A percentile compares a stretch with the other conserved stretches of the same genome.
phyloP scores from a whole-genome alignment of 805 yeast species.

The Yamadazyma takamatsuzukensis region DNA sequence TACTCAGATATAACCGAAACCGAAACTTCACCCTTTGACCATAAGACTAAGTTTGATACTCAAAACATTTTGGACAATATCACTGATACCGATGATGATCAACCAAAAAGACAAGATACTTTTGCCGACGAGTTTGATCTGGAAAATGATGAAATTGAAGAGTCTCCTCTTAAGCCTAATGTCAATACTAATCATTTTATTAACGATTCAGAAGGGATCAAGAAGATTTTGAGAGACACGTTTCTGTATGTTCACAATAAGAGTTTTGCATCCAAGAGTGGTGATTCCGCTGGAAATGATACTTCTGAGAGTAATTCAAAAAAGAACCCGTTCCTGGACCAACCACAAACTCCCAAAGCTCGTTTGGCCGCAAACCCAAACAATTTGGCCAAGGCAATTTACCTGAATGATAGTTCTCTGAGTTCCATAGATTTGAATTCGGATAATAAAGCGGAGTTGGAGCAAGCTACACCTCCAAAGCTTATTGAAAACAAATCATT shows the following conservation, averaged over 20 bases:
- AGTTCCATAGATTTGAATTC: too few species aligned
- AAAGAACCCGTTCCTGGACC: too few species aligned
- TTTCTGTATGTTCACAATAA: constrained; percentile 17
- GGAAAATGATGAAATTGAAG: constrained; percentile 37
- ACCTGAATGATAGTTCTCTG: too few species aligned
- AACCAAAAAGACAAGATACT: too few species aligned
- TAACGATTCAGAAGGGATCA: constrained; percentile 3
- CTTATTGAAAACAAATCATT: neutral
- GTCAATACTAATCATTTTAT: constrained; percentile 1
- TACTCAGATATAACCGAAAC: constrained; percentile 33
- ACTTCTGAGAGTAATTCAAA: too few species aligned
- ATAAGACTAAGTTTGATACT: constrained; percentile 4
- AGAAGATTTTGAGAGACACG: constrained; percentile 16
- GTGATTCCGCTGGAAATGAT: too few species aligned
- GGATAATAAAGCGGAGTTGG: too few species aligned
- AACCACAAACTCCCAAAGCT: too few species aligned
- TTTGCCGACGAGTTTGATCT: constrained; percentile 16
- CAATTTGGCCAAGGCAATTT: too few species aligned
- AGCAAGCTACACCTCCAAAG: too few species aligned
- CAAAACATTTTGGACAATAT: constrained; percentile 12
- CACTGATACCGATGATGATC: constrained; percentile 15
- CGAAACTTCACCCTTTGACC: constrained; percentile 21
- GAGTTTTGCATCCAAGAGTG: too few species aligned
- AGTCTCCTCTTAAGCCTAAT: constrained; percentile 32
- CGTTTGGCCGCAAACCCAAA: too few species aligned